Conservation (phyloP, 495 filamentous ascomycete species). For the Aspergillus coremiiformis region DNA sequence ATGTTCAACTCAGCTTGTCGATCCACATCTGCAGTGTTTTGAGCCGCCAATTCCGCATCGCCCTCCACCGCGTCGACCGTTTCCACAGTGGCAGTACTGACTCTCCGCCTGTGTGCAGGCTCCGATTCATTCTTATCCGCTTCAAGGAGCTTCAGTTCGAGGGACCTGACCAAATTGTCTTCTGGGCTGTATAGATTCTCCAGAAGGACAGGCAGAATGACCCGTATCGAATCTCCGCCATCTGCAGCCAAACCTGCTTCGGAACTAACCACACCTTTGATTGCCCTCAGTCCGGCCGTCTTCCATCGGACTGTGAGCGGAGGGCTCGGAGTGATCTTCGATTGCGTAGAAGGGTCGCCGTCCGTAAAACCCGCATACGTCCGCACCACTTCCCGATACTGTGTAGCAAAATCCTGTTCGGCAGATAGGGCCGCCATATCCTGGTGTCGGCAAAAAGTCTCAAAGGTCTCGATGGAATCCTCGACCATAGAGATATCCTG, state of each 20-base stretch:
- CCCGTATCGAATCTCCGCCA: conserved; percentile 62
- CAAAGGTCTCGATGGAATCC: conserved; percentile 74
- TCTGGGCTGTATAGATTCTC: conserved; percentile 76
- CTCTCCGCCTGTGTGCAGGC: conserved; percentile 50
- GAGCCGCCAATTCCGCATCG: conserved; percentile 63
- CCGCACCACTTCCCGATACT: conserved; percentile 70
- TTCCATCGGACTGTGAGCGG: conserved; percentile 78
- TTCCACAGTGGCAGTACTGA: conserved; percentile 70
- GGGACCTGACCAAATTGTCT: conserved; percentile 54
- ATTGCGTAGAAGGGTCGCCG: conserved; percentile 24
- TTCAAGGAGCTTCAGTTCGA: conserved; percentile 54
- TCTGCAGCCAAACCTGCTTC: conserved; percentile 63
- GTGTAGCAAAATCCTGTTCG: conserved; percentile 73
- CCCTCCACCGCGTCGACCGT: conserved; percentile 60
- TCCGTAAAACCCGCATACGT: conserved; percentile 72
- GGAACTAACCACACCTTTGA: conserved; percentile 68
- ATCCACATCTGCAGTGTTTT: conserved; percentile 74
- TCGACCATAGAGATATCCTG: conserved; percentile 84
- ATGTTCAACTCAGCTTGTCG: conserved; percentile 79
- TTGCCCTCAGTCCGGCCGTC: conserved; percentile 69
- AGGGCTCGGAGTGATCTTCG: conserved; percentile 46
- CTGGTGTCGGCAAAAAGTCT: conserved; percentile 73
- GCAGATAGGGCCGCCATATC: conserved; percentile 68
- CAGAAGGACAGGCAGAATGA: conserved; percentile 73
- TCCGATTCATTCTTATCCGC: conserved; percentile 61